Conservation (phyloP, 495 filamentous ascomycete species). For the Trichoderma gamsii region DNA sequence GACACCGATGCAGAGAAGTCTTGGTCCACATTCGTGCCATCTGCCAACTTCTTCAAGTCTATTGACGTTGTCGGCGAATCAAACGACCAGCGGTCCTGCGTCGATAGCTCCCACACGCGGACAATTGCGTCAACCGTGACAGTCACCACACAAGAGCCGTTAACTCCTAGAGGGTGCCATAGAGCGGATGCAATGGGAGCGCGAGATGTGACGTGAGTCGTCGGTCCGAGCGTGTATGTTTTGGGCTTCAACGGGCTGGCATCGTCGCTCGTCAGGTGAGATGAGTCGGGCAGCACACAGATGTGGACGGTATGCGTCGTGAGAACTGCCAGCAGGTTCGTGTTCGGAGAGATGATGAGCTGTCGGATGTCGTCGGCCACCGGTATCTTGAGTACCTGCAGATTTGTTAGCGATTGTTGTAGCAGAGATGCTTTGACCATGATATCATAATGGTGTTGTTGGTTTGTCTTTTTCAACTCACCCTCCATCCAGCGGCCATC, state of each 20-base stretch:
- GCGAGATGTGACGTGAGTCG: slow-evolving; percentile 77
- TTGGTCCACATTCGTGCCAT: slow-evolving; percentile 68
- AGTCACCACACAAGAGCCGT: slow-evolving; percentile 68
- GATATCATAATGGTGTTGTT: neutral
- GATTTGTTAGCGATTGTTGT: slow-evolving; percentile 15
- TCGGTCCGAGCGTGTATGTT: slow-evolving; percentile 79
- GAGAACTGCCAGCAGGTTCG: slow-evolving; percentile 71
- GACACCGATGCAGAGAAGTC: slow-evolving; percentile 66
- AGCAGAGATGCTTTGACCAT: slow-evolving; percentile 1
- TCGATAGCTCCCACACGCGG: slow-evolving; percentile 79
- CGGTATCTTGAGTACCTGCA: slow-evolving; percentile 61
- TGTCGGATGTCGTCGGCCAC: slow-evolving; percentile 72
- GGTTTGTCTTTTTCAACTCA: slow-evolving; percentile 24
- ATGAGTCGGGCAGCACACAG: slow-evolving; percentile 67
- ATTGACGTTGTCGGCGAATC: slow-evolving; percentile 73
- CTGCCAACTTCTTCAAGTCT: slow-evolving; percentile 74
- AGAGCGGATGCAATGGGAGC: slow-evolving; percentile 67
- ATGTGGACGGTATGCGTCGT: slow-evolving; percentile 82
- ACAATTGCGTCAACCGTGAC: slow-evolving; percentile 80
- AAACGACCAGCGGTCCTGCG: slow-evolving; percentile 74
- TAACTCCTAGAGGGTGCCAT: slow-evolving; percentile 81
- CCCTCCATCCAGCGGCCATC: slow-evolving; percentile 40
- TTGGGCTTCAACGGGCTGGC: slow-evolving; percentile 63
- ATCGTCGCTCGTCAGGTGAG: slow-evolving; percentile 61
- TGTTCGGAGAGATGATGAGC: slow-evolving; percentile 72